phyloP scores from a whole-genome alignment of 192 early-diverging fungal genomes.

The Dissophora globulifera region DNA sequence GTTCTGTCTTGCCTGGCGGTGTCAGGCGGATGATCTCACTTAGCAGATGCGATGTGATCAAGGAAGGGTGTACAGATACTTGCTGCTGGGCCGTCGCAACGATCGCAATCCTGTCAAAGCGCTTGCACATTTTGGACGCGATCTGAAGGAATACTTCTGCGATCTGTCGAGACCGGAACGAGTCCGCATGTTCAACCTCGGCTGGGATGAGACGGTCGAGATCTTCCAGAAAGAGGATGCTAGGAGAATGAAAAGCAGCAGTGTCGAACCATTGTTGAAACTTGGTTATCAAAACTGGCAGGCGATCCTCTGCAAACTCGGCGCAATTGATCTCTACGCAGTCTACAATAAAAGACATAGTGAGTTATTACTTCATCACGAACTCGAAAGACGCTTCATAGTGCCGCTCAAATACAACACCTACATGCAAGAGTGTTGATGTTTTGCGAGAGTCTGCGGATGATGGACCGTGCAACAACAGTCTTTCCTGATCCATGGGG shows the following conservation, averaged over 20 bases:
- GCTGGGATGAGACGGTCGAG: slow-evolving; percentile 78
- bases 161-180: slow-evolving; percentile 69
- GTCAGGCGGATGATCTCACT: slow-evolving; percentile 70
- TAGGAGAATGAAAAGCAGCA: slow-evolving; percentile 77
- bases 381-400: too few species aligned
- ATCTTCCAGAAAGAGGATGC: slow-evolving; percentile 79
- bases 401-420: not conserved
- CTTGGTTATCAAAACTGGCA: slow-evolving; percentile 68
- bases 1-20: slow-evolving; percentile 70
- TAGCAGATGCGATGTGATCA: slow-evolving; percentile 71
- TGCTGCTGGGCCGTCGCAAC: slow-evolving; percentile 76
- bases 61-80: slow-evolving; percentile 65
- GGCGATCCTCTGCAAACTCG: slow-evolving; percentile 66
- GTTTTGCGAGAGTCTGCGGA: slow-evolving; percentile 52
- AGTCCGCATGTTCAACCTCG: slow-evolving; percentile 78
- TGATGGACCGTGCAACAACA: slow-evolving; percentile 65
- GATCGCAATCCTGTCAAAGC: slow-evolving; percentile 62
- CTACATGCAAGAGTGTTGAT: slow-evolving; percentile 58
- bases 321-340: slow-evolving; percentile 65
- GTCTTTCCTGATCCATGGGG: slow-evolving; percentile 83
- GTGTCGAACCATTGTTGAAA: slow-evolving; percentile 69
- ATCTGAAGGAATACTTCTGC: slow-evolving; percentile 73
- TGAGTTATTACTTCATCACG: too few species aligned
- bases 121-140: slow-evolving; percentile 55
- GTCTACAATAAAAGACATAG: slow-evolving; percentile 56